These are phyloP conservation scores for Corymbia citriodora DNA, from an alignment of 441 rosid genomes.

Conservation along the genomic window DNA sequence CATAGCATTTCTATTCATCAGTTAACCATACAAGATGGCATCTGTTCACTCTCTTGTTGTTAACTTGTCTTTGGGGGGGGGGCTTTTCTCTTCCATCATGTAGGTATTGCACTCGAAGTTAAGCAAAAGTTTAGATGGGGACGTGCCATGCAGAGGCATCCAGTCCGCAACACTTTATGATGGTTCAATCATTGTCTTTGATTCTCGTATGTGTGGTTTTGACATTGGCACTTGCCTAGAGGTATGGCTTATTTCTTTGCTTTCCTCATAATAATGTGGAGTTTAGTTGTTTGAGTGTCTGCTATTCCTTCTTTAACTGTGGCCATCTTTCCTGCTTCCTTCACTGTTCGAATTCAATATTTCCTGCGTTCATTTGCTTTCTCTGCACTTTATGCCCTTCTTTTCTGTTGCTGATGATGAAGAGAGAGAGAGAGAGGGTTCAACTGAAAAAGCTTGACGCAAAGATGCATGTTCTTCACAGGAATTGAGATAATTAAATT, in stretches of 20 bases:
- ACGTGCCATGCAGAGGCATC: slow-evolving; percentile 25
- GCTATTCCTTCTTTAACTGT: not conserved
- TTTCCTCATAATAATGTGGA: not conserved
- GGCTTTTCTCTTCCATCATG: slow-evolving; percentile 11
- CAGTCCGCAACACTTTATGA: slow-evolving; percentile 74
- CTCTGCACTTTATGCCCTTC: not conserved
- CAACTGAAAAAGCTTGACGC: not conserved
- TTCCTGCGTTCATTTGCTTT: not conserved
- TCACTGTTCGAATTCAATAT: not conserved
- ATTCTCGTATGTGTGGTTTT: slow-evolving; percentile 56
- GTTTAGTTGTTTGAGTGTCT: not conserved
- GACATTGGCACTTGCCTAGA: slow-evolving; percentile 95
- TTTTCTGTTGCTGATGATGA: not conserved
- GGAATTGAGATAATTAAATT: not conserved
- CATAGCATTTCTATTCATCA: not conserved
- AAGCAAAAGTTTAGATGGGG: slow-evolving; percentile 29
- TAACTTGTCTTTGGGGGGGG: not conserved
- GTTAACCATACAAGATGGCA: not conserved
- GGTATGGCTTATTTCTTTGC: slow-evolving; percentile 29
- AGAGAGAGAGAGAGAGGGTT: not conserved
- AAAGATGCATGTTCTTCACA: not conserved
- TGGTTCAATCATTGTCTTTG: slow-evolving; percentile 76
- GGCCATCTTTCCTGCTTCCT: not conserved
- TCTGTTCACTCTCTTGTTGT: not conserved
- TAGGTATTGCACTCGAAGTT: slow-evolving; percentile 87